Conservation (phyloP, 1,139 yeast species). For the Hyphopichia pseudoburtonii region DNA sequence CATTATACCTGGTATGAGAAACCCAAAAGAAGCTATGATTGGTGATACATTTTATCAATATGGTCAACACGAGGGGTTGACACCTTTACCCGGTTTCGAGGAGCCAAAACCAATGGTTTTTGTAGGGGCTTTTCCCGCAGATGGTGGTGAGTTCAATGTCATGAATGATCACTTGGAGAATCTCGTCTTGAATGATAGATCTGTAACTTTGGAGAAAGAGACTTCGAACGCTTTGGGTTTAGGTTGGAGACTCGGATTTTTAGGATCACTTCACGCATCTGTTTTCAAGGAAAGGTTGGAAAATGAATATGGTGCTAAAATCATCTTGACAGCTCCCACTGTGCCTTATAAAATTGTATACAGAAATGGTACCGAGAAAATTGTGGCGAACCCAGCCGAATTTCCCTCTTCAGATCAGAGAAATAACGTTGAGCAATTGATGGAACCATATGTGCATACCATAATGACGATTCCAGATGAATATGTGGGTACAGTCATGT, state of each 20-base stretch:
- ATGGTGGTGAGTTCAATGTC: constrained; percentile 84
- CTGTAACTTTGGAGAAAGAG: constrained; percentile 85
- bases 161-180: constrained; percentile 90
- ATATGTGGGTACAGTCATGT: constrained; percentile 82
- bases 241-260: constrained; percentile 95
- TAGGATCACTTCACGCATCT: constrained; percentile 93
- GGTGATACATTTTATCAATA: constrained; percentile 86
- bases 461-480: constrained; percentile 90
- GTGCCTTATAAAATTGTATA: constrained; percentile 83
- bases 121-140: constrained; percentile 97
- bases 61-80: constrained; percentile 61
- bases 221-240: constrained; percentile 94
- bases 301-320: constrained; percentile 89
- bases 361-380: constrained; percentile 60
- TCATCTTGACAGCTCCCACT: constrained; percentile 93
- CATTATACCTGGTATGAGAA: constrained; percentile 89
- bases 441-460: constrained; percentile 91
- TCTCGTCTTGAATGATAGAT: constrained; percentile 84
- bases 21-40: constrained; percentile 79
- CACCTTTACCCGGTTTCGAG: constrained; percentile 90
- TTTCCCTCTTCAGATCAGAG: constrained; percentile 64
- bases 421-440: constrained; percentile 55
- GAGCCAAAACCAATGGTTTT: constrained; percentile 98
- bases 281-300: constrained; percentile 90
- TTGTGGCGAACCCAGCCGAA: constrained; percentile 87